These are phyloP conservation scores for Pisolithus marmoratus DNA, from an alignment of 768 basidiomycete species.

Conservation along the genomic window DNA sequence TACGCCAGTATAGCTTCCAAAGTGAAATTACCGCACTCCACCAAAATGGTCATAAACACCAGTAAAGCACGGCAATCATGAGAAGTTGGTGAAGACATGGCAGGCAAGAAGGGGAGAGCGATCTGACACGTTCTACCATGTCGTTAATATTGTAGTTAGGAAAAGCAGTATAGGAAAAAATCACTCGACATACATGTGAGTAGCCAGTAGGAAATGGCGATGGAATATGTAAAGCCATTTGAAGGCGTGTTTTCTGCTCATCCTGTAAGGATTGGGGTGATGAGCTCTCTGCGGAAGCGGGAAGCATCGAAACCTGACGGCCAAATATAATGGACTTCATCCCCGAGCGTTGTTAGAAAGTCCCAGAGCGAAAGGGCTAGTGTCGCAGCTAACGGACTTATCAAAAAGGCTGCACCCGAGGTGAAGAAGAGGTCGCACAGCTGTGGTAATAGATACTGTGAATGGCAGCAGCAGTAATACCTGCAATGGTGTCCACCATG, in stretches of 20 bases:
- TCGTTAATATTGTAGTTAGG: no score
- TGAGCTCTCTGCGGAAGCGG: neutral
- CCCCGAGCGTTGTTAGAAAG: slow-evolving; percentile 10
- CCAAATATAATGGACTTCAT: slow-evolving; percentile 19
- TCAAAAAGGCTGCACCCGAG: no score
- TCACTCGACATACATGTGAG: no score
- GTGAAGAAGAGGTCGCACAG: no score
- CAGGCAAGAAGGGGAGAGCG: neutral
- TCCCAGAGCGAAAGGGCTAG: no score
- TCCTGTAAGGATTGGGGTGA: neutral
- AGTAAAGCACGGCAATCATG: neutral
- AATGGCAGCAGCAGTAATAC: neutral
- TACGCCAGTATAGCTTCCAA: neutral
- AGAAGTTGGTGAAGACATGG: neutral
- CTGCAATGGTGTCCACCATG: no score
- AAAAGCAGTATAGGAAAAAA: no score
- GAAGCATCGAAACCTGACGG: neutral
- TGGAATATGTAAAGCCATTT: no score
- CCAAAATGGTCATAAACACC: neutral
- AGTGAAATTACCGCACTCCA: neutral
- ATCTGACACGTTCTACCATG: neutral
- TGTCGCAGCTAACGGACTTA: no score
- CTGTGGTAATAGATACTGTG: no score
- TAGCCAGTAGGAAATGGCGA: no score
- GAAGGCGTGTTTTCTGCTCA: neutral